Conservation (phyloP, 2,329 filamentous ascomycete species). For the Pyrenophora teres region DNA sequence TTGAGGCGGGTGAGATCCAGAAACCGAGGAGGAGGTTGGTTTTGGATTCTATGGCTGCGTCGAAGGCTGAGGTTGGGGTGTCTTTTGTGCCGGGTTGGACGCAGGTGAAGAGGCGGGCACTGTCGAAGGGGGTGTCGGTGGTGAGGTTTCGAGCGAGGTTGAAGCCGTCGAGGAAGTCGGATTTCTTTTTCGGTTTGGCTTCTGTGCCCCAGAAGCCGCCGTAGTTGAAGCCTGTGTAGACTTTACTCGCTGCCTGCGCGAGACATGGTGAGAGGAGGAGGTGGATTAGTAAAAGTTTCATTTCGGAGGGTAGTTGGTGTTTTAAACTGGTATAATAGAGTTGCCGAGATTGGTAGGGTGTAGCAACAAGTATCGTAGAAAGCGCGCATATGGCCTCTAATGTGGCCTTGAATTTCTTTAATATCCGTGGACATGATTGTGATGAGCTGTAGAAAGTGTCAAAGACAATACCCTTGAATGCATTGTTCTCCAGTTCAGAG, state of each 20-base stretch:
- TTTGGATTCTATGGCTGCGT: conserved; percentile 40
- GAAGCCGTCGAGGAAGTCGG: conserved; percentile 32
- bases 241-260: conserved; percentile 13
- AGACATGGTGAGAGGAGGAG: conserved; percentile 9
- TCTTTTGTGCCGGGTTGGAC: conserved; percentile 53
- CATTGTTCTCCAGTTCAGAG: too few relatives aligned
- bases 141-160: conserved; percentile 27
- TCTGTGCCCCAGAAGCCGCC: conserved; percentile 31
- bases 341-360: not conserved
- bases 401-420: not conserved
- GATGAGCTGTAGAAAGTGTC: not conserved
- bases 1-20: conserved; percentile 26
- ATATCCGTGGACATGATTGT: not conserved
- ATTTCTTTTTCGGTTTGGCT: conserved; percentile 24
- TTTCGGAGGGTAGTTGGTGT: not conserved
- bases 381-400: too few relatives aligned
- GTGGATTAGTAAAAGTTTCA: conserved; percentile 5
- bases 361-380: not conserved
- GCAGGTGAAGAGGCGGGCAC: conserved; percentile 72
- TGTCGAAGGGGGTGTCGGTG: conserved; percentile 63
- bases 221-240: conserved; percentile 38
- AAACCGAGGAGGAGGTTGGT: conserved; percentile 42
- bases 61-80: conserved; percentile 60
- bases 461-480: not conserved
- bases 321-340: not conserved